Evolutionary conservation across 805 yeast species (phyloP).

Genomic region (Dipodascopsis uninucleata): DNA sequence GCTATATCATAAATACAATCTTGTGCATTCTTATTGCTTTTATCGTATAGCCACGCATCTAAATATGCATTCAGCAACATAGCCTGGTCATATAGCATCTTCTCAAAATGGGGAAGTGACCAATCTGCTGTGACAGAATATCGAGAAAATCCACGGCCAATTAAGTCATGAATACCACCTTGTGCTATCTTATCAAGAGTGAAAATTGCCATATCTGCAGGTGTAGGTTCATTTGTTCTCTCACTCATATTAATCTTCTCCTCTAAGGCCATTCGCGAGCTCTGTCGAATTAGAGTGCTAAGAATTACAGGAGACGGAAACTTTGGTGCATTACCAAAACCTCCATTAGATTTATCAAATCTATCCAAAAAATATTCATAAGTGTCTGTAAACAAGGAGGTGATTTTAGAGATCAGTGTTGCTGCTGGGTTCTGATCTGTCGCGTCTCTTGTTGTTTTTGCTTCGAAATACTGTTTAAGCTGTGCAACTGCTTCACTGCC

Average conservation of each 20-base stretch:
- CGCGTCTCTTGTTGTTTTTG: conserved; percentile 12
- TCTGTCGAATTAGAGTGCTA: conserved; percentile 29
- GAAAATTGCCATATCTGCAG: conserved; percentile 29
- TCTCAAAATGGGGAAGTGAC: conserved; percentile 42
- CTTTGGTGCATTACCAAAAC: conserved; percentile 39
- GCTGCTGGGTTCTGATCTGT: too few relatives aligned
- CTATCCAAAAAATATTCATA: conserved; percentile 30
- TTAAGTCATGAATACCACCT: conserved; percentile 41
- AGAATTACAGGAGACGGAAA: conserved; percentile 37
- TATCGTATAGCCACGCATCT: conserved; percentile 31
- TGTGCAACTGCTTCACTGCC: conserved; percentile 30
- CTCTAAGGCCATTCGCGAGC: conserved; percentile 3
- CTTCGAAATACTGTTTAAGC: conserved; percentile 29
- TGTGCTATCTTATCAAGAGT: conserved; percentile 34
- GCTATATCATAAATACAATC: conserved; percentile 30
- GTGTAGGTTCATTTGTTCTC: neutral
- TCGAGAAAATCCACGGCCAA: conserved; percentile 39
- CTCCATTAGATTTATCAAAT: conserved; percentile 35
- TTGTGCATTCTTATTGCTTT: conserved; percentile 24
- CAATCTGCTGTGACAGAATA: conserved; percentile 41
- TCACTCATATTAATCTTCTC: conserved; percentile 18
- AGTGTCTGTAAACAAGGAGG: conserved; percentile 25
- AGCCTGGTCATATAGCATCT: conserved; percentile 41
- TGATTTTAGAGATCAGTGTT: too few relatives aligned
- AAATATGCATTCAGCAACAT: conserved; percentile 36